Evolutionary conservation across 305 asterid species (phyloP), one percentile per base, ranked within the genome.

Genomic region (Caryopteris hybrid): DNA sequence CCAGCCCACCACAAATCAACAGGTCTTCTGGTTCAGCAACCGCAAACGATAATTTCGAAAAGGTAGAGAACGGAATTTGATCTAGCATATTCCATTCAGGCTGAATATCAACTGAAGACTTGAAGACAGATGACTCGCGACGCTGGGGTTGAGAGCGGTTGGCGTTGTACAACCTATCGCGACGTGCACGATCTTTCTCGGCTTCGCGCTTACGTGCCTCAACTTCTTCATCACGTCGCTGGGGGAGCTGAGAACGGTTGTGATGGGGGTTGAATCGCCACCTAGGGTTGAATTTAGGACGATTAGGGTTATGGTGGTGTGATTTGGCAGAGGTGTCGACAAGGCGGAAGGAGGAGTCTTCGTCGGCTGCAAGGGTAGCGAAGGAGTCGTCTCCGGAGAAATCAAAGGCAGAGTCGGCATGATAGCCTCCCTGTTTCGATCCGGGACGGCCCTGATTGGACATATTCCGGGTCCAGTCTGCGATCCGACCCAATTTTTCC

Each of bases 11-110:
- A 17, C 95, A 90, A n/a, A 93, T 78, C 43, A 90, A 71, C 54
- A 93, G 70, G 48, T 93, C 97, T 64, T 93, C 97, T 0, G 99
- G 97, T 67, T 93, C 97, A 0, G 88, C 84, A 0, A 86, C 95
- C 0, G 97, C 65, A 70, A 81, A 93, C 0, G 99, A 88, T 12
- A 93, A 74, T 64, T 93, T 93, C 0, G 92, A 85, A 79, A 93
- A 93, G 1, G 91, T 90, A 6, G 99, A 90, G 85, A 93, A 93
- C 0, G 99, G 99, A 48, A 93, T 90, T 74, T 93, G 99, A 58
- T 93, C 99, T 0, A 93, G 85, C 99, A 93, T 93, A 23, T 90
- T 93, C 99, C 99, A 93, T 36, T 93, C 99, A 0, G 99, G 99
- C 72, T 90, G 99, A 67, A 93, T 93, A 74, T 93, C 99, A 5